A percentile compares a stretch with the other conserved stretches of the same genome.
Conservation (phyloP, 2,329 filamentous ascomycete genomes). For the Fusarium circinatum region DNA sequence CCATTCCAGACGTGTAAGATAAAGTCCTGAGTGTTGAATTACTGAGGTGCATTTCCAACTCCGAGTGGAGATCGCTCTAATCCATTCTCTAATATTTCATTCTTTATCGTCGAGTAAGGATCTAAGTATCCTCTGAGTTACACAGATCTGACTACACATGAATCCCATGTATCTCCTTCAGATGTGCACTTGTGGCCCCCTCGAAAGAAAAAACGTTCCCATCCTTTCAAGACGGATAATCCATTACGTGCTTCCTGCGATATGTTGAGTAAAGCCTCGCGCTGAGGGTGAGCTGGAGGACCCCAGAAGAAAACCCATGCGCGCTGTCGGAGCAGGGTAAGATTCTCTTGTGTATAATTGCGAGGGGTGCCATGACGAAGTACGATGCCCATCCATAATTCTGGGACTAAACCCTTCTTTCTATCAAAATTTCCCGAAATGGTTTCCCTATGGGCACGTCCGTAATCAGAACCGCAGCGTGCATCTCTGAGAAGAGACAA, state of each 20-base stretch:
- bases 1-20: background rate
- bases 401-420: background rate
- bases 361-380: background rate
- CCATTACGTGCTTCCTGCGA: too few species aligned
- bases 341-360: background rate
- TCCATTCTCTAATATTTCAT: background rate
- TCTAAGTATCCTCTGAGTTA: background rate
- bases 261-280: background rate
- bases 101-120: background rate
- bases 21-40: background rate
- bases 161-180: background rate
- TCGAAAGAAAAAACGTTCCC: background rate
- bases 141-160: background rate
- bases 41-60: background rate
- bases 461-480: too few species aligned
- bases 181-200: background rate
- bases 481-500: background rate
- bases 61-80: background rate
- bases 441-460: background rate
- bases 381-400: background rate
- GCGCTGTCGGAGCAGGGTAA: background rate
- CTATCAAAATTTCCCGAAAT: background rate
- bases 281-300: background rate
- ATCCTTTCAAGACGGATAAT: background rate
- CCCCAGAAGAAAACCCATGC: slow-evolving; percentile 9